Evolutionary conservation across 129 eudicot genomes (phyloP).

Genomic region (Chrysanthemum lavandulifolium): DNA sequence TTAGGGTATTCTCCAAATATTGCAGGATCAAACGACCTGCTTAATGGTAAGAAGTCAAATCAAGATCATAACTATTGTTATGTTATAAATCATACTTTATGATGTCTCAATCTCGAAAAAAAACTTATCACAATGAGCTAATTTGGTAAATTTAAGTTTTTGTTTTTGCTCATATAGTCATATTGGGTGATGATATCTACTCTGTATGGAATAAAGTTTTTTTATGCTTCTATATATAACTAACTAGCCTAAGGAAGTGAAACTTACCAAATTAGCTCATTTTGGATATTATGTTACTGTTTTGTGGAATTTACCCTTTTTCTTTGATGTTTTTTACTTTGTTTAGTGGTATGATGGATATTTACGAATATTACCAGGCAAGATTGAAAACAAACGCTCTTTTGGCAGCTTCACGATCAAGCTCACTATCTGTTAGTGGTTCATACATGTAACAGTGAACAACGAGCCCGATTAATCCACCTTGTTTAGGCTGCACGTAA

Average conservation of each 20-base stretch:
- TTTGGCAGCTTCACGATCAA: constrained; percentile 47
- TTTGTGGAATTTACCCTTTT: background rate
- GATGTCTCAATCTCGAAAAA: no score
- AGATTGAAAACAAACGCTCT: constrained; percentile 55
- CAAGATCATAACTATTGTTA: background rate
- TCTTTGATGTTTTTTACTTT: background rate
- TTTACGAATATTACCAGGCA: constrained; percentile 42
- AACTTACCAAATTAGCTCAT: no score
- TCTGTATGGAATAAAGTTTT: no score
- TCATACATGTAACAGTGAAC: constrained; percentile 37
- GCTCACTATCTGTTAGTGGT: constrained; percentile 43
- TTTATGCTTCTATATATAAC: no score
- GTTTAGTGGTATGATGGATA: background rate
- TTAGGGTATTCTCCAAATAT: constrained; percentile 77
- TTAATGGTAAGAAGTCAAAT: constrained; percentile 10
- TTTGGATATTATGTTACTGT: no score
- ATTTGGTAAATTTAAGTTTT: no score
- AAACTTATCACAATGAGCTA: no score
- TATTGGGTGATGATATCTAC: no score
- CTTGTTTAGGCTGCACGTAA: constrained; percentile 42
- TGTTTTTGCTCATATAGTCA: constrained; percentile 7
- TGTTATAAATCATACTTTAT: no score
- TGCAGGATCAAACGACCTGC: constrained; percentile 73
- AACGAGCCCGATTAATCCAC: constrained; percentile 54
- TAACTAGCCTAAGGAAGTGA: no score